A percentile compares a stretch with the other conserved stretches of the same genome.
These are phyloP conservation scores for Fusarium luffae DNA, from an alignment of 2,329 filamentous ascomycete species.

Conservation along the genomic window DNA sequence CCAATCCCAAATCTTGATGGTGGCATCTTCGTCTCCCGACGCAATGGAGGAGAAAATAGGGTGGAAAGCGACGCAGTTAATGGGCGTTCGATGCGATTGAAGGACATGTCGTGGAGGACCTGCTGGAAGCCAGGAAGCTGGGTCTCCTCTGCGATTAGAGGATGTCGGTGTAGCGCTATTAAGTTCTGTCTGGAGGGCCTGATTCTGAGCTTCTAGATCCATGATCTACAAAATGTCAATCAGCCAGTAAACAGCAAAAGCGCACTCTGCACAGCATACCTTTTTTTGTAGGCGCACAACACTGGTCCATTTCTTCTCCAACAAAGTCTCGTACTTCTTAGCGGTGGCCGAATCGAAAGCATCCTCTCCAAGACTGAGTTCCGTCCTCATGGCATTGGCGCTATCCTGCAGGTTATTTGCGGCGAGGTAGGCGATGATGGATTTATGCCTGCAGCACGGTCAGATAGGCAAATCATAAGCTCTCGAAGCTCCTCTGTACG, in stretches of 20 bases:
- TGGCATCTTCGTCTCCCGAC: constrained; percentile 90
- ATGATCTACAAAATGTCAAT: constrained; percentile 72
- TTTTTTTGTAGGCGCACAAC: constrained; percentile 96
- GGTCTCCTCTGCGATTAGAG: constrained; percentile 73
- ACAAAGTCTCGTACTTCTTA: constrained; percentile 92
- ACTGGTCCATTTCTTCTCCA: constrained; percentile 99
- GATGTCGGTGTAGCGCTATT: constrained; percentile 83
- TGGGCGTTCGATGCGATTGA: constrained; percentile 74
- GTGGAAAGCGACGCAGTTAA: constrained; percentile 92
- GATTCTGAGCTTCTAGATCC: constrained; percentile 84
- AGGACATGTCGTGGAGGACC: constrained; percentile 83
- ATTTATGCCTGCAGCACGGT: constrained; percentile 77
- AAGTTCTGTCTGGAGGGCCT: constrained; percentile 81
- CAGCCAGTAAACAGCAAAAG: constrained; percentile 8
- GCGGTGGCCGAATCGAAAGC: constrained; percentile 81
- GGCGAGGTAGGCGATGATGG: constrained; percentile 88
- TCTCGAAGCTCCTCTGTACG: constrained; percentile 52
- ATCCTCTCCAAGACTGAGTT: constrained; percentile 76
- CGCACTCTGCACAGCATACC: constrained; percentile 59
- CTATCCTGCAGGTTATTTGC: constrained; percentile 77
- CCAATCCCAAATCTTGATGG: constrained; percentile 98
- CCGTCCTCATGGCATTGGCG: constrained; percentile 68
- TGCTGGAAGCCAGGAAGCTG: constrained; percentile 85
- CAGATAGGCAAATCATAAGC: constrained; percentile 29
- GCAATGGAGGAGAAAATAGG: constrained; percentile 91